Conservation (phyloP, 257 asterid species). For the Solanum phureja region DNA sequence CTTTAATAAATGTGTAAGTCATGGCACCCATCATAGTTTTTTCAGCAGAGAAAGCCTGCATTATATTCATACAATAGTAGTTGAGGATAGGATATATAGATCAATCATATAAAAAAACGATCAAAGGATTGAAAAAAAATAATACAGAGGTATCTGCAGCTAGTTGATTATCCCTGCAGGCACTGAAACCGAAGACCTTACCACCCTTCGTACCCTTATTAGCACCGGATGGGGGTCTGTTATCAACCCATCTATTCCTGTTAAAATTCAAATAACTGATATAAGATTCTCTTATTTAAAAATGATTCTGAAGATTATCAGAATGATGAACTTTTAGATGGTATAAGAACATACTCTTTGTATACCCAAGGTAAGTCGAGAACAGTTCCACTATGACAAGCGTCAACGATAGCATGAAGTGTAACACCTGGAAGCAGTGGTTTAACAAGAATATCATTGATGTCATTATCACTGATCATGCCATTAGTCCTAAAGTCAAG, state of each 20-base stretch:
- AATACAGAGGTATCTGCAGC: slow-evolving; percentile 71
- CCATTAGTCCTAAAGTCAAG: slow-evolving; percentile 45
- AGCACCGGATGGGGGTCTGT: slow-evolving; percentile 32
- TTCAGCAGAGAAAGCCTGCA: slow-evolving; percentile 40
- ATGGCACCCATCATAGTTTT: slow-evolving; percentile 46
- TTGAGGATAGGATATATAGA: not conserved
- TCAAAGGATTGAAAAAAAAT: not conserved
- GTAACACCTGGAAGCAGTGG: slow-evolving; percentile 38
- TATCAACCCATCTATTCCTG: slow-evolving; percentile 44
- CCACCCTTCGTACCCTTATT: slow-evolving; percentile 58
- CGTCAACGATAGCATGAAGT: slow-evolving; percentile 67
- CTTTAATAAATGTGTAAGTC: slow-evolving; percentile 50
- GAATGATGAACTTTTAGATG: not conserved
- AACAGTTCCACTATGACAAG: slow-evolving; percentile 79
- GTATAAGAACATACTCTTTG: slow-evolving; percentile 18
- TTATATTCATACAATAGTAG: not conserved
- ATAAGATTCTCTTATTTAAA: not conserved
- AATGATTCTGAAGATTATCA: not conserved
- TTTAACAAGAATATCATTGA: slow-evolving; percentile 38
- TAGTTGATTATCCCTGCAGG: slow-evolving; percentile 67
- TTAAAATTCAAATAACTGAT: not conserved
- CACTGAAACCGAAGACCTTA: slow-evolving; percentile 56
- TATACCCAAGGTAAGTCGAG: slow-evolving; percentile 52
- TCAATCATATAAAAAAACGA: not conserved
- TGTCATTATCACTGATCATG: slow-evolving; percentile 42